These are phyloP conservation scores for Plasmodium knowlesi DNA, from an alignment of 169 alveolate species.

Conservation along the genomic window DNA sequence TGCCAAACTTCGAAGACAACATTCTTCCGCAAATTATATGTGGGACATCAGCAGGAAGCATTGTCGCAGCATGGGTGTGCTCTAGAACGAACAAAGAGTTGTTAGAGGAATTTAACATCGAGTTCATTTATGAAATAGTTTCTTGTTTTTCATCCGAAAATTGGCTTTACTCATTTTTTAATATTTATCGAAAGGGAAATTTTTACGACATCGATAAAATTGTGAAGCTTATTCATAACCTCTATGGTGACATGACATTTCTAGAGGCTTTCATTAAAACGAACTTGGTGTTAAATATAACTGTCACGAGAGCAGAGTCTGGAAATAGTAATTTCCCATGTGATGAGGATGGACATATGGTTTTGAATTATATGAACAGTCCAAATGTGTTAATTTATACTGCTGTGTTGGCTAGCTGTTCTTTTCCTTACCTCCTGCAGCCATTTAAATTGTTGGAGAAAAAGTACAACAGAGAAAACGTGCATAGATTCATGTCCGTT, in stretches of 20 bases:
- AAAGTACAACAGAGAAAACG: constrained; percentile 68
- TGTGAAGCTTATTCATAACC: constrained; percentile 50
- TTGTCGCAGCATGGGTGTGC: constrained; percentile 86
- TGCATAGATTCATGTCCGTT: constrained; percentile 26
- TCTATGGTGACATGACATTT: constrained; percentile 81
- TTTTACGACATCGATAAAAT: constrained; percentile 79
- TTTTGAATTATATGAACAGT: constrained; percentile 83
- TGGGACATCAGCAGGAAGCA: constrained; percentile 87
- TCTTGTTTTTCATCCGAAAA: constrained; percentile 77
- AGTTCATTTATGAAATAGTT: constrained; percentile 60
- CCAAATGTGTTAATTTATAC: constrained; percentile 86
- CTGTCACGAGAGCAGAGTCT: constrained; percentile 86
- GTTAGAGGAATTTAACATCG: constrained; percentile 72
- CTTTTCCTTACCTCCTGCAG: constrained; percentile 81
- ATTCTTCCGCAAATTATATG: constrained; percentile 82
- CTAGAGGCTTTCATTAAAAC: constrained; percentile 86
- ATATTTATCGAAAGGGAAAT: constrained; percentile 76
- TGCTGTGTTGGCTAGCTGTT: constrained; percentile 85
- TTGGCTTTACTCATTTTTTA: constrained; percentile 76
- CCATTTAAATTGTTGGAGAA: constrained; percentile 79
- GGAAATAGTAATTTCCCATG: constrained; percentile 43
- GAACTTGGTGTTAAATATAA: constrained; percentile 83
- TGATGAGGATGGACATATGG: constrained; percentile 77
- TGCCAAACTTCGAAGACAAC: constrained; percentile 71
- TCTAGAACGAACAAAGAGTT: constrained; percentile 82